Evolutionary conservation across 257 asterid genomes (phyloP).

Genomic region (Lantana camara): DNA sequence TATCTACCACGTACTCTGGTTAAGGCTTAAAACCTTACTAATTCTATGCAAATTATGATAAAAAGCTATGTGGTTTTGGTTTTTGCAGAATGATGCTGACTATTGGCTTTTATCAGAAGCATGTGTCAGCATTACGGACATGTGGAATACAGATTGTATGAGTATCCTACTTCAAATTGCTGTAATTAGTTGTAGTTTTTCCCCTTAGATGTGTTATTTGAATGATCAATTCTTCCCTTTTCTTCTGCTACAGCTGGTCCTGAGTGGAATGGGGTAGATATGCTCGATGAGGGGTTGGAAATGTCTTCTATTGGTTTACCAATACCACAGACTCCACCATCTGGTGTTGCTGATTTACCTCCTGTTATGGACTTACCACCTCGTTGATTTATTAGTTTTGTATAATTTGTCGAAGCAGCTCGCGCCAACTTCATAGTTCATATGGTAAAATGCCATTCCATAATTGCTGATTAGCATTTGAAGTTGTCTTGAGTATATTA

Average conservation of each 20-base stretch:
- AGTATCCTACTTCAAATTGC: slow-evolving; percentile 25
- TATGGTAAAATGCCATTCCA: slow-evolving; percentile 14
- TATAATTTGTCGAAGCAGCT: slow-evolving; percentile 5
- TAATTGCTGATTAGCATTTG: slow-evolving; percentile 2
- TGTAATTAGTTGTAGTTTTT: slow-evolving; percentile 1
- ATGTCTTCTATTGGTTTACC: slow-evolving; percentile 38
- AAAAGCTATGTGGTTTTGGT: slow-evolving; percentile 7
- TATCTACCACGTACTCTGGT: slow-evolving; percentile 1
- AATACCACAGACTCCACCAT: slow-evolving; percentile 45
- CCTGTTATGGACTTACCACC: slow-evolving; percentile 42
- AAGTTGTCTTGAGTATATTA: neutral
- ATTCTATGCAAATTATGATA: neutral
- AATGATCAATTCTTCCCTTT: slow-evolving; percentile 21
- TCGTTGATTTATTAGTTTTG: slow-evolving; percentile 38
- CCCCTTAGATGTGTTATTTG: neutral
- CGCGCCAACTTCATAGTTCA: neutral
- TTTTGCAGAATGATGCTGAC: slow-evolving; percentile 79
- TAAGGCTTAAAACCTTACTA: neutral
- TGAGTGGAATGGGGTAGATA: slow-evolving; percentile 49
- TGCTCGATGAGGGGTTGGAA: slow-evolving; percentile 50
- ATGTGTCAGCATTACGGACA: slow-evolving; percentile 84
- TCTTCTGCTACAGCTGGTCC: slow-evolving; percentile 38
- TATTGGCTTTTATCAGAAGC: slow-evolving; percentile 89
- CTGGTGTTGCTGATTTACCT: slow-evolving; percentile 38
- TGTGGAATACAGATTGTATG: slow-evolving; percentile 91